Conservation (phyloP, 2,329 filamentous ascomycete species). For the Penicillium brasilianum region DNA sequence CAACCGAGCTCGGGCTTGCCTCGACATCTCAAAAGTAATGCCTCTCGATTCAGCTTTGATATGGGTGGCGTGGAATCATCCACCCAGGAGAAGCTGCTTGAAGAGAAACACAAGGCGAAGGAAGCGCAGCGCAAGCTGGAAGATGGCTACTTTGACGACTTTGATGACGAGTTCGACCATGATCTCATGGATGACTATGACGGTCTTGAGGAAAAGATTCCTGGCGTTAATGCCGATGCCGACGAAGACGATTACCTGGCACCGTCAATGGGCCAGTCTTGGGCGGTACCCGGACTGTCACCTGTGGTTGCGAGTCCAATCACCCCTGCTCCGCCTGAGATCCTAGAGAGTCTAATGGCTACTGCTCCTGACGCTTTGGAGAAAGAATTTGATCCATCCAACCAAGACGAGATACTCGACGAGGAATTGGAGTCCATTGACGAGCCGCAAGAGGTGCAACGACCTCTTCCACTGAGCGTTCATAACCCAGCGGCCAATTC, state of each 20-base stretch:
- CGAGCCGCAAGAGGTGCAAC: constrained; percentile 1
- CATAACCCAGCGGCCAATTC: constrained; percentile 3
- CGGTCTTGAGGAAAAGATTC: constrained; percentile 54
- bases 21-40: constrained; percentile 59
- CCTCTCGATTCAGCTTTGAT: constrained; percentile 70
- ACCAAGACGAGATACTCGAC: not conserved
- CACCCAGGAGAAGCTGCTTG: constrained; percentile 64
- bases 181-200: constrained; percentile 51
- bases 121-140: constrained; percentile 49
- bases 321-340: constrained; percentile 31
- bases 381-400: not conserved
- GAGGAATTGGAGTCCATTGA: not conserved
- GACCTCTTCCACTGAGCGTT: not conserved
- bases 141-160: constrained; percentile 45
- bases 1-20: constrained; percentile 45
- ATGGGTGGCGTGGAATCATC: constrained; percentile 63
- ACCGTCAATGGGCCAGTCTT: constrained; percentile 39
- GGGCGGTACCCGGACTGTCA: constrained; percentile 43
- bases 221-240: constrained; percentile 54
- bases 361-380: not conserved
- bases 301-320: constrained; percentile 43
- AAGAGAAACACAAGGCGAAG: constrained; percentile 66
- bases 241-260: constrained; percentile 46
- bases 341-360: constrained; percentile 1
- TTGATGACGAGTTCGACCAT: constrained; percentile 52